A percentile compares a stretch with the other conserved stretches of the same genome.
These are phyloP conservation scores for Alternaria sp. DNA, from an alignment of 2,329 filamentous ascomycete species.

Conservation along the genomic window DNA sequence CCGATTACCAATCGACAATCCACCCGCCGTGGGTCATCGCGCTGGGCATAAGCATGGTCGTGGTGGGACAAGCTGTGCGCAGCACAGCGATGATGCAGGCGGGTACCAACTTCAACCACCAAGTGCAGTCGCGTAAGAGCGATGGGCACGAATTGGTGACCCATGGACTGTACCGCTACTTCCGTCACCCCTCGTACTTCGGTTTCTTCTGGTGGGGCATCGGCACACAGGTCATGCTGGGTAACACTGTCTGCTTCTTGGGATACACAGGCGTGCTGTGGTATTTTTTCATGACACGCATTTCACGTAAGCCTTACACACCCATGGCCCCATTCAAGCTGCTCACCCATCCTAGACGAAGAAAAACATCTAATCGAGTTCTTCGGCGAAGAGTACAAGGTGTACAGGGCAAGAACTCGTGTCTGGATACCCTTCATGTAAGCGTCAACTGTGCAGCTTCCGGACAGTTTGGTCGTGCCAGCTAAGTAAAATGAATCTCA, in stretches of 20 bases:
- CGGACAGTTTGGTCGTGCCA: neutral
- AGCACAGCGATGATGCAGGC: conserved; percentile 89
- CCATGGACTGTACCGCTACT: conserved; percentile 73
- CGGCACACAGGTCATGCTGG: conserved; percentile 90
- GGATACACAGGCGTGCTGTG: conserved; percentile 79
- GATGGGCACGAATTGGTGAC: conserved; percentile 83
- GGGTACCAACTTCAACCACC: conserved; percentile 87
- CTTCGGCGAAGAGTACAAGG: conserved; percentile 81
- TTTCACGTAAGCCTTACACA: conserved; percentile 61
- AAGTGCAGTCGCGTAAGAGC: conserved; percentile 72
- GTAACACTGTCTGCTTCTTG: conserved; percentile 79
- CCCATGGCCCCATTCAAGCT: neutral
- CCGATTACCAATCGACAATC: conserved; percentile 54
- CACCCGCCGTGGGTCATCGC: conserved; percentile 47
- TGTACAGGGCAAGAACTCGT: conserved; percentile 73
- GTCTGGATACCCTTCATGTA: conserved; percentile 82
- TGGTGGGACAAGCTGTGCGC: conserved; percentile 75
- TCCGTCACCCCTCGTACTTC: conserved; percentile 93
- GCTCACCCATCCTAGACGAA: conserved; percentile 62
- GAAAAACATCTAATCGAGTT: conserved; percentile 79
- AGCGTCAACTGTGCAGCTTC: neutral
- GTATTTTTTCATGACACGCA: conserved; percentile 80
- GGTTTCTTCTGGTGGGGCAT: conserved; percentile 98
- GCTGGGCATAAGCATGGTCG: conserved; percentile 68
- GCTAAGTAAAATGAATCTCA: neutral